Evolutionary conservation across 2,329 filamentous ascomycete species (phyloP).

Genomic region (Lachnellula cervina): DNA sequence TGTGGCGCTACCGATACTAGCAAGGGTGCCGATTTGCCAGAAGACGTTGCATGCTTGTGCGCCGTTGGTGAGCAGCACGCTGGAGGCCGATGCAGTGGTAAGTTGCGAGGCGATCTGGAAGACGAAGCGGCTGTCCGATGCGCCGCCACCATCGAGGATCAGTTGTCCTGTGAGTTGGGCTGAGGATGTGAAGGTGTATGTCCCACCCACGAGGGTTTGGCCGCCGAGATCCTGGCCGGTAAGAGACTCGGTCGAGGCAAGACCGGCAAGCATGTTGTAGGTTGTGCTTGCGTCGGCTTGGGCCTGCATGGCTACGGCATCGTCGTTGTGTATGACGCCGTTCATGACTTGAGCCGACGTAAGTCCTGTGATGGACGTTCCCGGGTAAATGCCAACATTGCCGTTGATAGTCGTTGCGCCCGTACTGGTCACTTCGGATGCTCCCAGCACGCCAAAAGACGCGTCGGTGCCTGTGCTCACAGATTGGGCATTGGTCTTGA

Average conservation of each 20-base stretch:
- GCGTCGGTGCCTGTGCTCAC: too few species aligned
- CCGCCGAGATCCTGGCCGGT: conserved; percentile 13
- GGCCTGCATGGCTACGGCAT: not conserved
- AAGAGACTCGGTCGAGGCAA: conserved; percentile 1
- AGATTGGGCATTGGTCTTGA: not conserved
- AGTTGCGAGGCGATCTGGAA: conserved; percentile 12
- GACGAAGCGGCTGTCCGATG: conserved; percentile 1
- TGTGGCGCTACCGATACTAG: conserved; percentile 2
- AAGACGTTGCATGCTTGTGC: conserved; percentile 9
- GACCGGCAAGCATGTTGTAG: conserved; percentile 4
- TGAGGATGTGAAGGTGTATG: conserved; percentile 8
- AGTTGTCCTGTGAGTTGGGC: conserved; percentile 6
- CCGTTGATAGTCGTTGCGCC: conserved; percentile 13
- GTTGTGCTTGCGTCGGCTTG: conserved; percentile 8
- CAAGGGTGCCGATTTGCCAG: conserved; percentile 12
- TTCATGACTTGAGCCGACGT: conserved; percentile 7
- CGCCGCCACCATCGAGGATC: conserved; percentile 9
- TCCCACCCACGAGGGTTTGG: conserved; percentile 8
- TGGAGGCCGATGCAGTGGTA: conserved; percentile 1
- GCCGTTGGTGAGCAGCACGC: conserved; percentile 4
- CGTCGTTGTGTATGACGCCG: conserved; percentile 1
- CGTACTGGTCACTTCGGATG: conserved; percentile 11
- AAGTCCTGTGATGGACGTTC: conserved; percentile 18
- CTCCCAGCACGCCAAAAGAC: conserved; percentile 9
- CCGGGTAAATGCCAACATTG: conserved; percentile 12